These are phyloP conservation scores for Penicillium ucsense DNA, from an alignment of 495 filamentous ascomycete genomes.

Conservation along the genomic window DNA sequence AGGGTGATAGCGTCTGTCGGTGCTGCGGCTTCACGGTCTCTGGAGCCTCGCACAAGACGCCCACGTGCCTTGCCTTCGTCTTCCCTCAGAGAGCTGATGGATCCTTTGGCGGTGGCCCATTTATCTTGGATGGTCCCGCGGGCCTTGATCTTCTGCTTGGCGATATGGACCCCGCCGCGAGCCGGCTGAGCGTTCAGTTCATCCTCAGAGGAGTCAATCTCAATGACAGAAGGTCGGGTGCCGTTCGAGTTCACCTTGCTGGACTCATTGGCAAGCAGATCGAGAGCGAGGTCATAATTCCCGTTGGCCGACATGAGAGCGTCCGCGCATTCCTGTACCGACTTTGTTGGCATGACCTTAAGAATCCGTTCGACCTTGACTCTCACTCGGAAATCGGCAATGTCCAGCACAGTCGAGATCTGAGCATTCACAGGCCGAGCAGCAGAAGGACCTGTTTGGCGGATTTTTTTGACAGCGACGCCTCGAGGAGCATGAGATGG, in stretches of 20 bases:
- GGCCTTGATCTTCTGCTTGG: constrained; percentile 53
- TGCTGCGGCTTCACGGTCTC: constrained; percentile 17
- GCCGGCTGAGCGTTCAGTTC: constrained; percentile 21
- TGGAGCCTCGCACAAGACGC: constrained; percentile 33
- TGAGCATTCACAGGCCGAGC: constrained; percentile 36
- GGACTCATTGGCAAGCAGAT: constrained; percentile 27
- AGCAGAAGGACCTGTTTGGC: constrained; percentile 46
- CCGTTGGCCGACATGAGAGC: constrained; percentile 43
- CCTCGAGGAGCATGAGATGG: constrained; percentile 25
- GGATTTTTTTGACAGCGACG: constrained; percentile 27
- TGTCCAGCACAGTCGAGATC: constrained; percentile 39
- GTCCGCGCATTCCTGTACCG: constrained; percentile 40
- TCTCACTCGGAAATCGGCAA: constrained; percentile 42
- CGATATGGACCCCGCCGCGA: constrained; percentile 13
- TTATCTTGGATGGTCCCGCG: constrained; percentile 52
- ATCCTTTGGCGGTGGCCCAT: constrained; percentile 41
- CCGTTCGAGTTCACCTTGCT: constrained; percentile 6
- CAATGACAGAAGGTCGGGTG: constrained; percentile 1
- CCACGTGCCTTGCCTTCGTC: constrained; percentile 28
- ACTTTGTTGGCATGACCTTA: constrained; percentile 40
- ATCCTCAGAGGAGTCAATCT: constrained; percentile 29
- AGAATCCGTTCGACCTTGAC: constrained; percentile 48
- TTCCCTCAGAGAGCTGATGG: constrained; percentile 7
- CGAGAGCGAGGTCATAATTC: constrained; percentile 51
- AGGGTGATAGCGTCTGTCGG: constrained; percentile 8